phyloP scores from a whole-genome alignment of 2,329 filamentous ascomycete species.

The Diaporthe citrichinensis region DNA sequence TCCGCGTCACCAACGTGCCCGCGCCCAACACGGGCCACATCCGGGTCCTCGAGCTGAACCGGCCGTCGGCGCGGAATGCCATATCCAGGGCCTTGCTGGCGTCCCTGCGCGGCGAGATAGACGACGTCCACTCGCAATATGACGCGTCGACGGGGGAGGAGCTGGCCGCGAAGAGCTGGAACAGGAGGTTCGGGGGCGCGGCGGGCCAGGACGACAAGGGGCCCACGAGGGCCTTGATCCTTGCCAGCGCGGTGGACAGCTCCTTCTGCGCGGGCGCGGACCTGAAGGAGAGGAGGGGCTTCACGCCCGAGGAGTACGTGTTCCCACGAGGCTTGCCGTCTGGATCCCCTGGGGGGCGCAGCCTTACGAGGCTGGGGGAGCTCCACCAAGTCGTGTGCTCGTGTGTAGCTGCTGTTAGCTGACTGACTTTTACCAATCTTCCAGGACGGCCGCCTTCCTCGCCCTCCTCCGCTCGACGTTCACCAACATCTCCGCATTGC shows the following conservation, averaged over 20 bases:
- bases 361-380: background rate
- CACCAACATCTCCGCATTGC: conserved; percentile 78
- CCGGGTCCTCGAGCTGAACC: conserved; percentile 88
- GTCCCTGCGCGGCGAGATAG: conserved; percentile 79
- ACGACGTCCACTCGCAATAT: conserved; percentile 77
- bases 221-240: conserved; percentile 82
- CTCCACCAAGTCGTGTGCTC: background rate
- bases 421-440: background rate
- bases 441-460: conserved; percentile 85
- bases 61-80: conserved; percentile 88
- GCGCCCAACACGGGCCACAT: conserved; percentile 87
- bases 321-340: background rate
- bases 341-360: background rate
- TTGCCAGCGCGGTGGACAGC: conserved; percentile 87
- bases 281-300: conserved; percentile 86
- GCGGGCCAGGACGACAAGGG: conserved; percentile 62
- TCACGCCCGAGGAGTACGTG: conserved; percentile 82
- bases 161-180: conserved; percentile 53
- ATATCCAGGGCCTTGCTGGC: conserved; percentile 85
- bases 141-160: conserved; percentile 67
- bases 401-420: background rate
- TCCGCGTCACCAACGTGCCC: conserved; percentile 82
- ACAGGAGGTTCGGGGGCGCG: conserved; percentile 59
- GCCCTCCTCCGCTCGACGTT: conserved; percentile 82
- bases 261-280: conserved; percentile 97